Conservation (phyloP, 2,329 filamentous ascomycete species). For the Trichoderma atroviride region DNA sequence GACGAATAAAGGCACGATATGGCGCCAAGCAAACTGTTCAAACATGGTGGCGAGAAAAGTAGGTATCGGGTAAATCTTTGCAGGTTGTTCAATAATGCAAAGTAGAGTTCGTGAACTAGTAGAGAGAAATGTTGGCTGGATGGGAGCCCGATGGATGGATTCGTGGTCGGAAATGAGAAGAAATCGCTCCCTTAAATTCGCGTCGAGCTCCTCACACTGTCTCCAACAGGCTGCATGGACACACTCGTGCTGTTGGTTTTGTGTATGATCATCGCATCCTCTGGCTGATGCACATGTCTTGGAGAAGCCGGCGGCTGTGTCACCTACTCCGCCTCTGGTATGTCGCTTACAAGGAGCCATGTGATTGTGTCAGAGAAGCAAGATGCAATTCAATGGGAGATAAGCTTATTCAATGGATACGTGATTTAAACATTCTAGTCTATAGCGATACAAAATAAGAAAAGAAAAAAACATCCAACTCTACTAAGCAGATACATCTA, state of each 20-base stretch:
- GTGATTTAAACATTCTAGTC: background rate
- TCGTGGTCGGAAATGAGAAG: background rate
- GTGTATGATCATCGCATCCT: background rate
- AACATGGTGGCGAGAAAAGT: slow-evolving; percentile 11
- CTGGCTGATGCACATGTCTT: background rate
- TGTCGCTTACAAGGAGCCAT: background rate
- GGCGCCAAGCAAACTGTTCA: slow-evolving; percentile 19
- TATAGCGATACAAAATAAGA: background rate
- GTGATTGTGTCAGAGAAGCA: background rate
- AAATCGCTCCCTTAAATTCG: background rate
- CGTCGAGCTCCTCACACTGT: background rate
- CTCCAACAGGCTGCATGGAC: background rate
- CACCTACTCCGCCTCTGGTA: slow-evolving; percentile 11
- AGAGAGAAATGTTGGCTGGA: background rate
- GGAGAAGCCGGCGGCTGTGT: background rate
- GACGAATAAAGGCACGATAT: slow-evolving; percentile 23
- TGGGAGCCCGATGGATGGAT: background rate
- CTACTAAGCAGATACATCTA: background rate
- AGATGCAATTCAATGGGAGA: background rate
- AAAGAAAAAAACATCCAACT: background rate
- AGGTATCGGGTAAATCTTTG: background rate
- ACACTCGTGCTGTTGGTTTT: background rate
- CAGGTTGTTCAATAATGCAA: background rate
- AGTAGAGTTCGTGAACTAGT: background rate
- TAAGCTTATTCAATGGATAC: background rate